These are phyloP conservation scores for Ulmus americana DNA, from an alignment of 331 rosid genomes.

Conservation along the genomic window DNA sequence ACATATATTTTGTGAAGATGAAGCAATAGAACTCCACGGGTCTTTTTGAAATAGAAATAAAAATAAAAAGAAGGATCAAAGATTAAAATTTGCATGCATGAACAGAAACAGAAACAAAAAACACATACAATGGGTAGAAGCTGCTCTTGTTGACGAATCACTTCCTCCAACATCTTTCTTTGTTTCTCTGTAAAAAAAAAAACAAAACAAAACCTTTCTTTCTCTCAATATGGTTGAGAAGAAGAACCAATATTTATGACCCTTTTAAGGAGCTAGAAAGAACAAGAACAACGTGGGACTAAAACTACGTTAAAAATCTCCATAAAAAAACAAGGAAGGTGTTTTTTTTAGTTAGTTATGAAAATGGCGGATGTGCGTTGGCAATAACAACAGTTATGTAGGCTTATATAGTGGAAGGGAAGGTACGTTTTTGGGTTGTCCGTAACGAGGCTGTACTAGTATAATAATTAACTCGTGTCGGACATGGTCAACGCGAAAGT, in stretches of 20 bases:
- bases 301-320: neutral
- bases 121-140: constrained; percentile 53
- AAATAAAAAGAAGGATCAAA: neutral
- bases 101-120: neutral
- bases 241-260: too few relatives aligned
- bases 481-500: constrained; percentile 53
- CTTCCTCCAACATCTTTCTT: constrained; percentile 58
- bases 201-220: neutral
- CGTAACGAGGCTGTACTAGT: constrained; percentile 5
- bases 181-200: neutral
- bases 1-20: neutral
- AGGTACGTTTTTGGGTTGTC: neutral
- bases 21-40: too few relatives aligned
- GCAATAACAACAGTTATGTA: constrained; percentile 41
- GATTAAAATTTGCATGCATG: neutral
- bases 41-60: too few relatives aligned
- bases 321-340: neutral
- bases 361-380: constrained; percentile 56
- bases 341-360: constrained; percentile 42
- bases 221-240: neutral
- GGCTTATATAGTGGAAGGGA: neutral
- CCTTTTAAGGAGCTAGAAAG: neutral
- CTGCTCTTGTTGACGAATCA: constrained; percentile 34
- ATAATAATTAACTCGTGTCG: constrained; percentile 2
- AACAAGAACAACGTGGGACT: constrained; percentile 7